These are phyloP conservation scores for Lentinus tigrinus DNA, from an alignment of 768 basidiomycete species.

Conservation along the genomic window DNA sequence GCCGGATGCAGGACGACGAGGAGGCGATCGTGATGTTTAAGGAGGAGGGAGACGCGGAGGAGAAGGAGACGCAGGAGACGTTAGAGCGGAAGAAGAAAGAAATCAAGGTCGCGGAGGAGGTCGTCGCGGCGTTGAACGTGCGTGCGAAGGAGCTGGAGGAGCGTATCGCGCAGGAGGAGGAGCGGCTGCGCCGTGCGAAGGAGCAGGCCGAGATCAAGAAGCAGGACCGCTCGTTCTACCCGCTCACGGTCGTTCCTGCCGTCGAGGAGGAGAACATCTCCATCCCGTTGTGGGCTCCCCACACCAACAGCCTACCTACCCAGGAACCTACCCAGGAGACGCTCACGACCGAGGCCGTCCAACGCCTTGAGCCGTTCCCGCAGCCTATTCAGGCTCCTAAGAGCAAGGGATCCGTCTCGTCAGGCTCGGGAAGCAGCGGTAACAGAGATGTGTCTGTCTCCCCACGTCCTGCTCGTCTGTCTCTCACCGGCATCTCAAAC, in stretches of 20 bases:
- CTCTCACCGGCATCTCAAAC: conserved; percentile 26
- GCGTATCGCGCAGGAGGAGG: conserved; percentile 60
- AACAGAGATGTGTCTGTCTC: conserved; percentile 19
- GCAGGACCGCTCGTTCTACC: conserved; percentile 40
- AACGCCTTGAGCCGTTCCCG: conserved; percentile 22
- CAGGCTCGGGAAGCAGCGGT: conserved; percentile 16
- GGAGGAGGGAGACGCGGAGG: conserved; percentile 22
- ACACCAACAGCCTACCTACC: conserved; percentile 1
- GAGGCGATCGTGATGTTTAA: conserved; percentile 36
- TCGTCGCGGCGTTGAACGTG: conserved; percentile 57
- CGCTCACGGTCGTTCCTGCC: conserved; percentile 26
- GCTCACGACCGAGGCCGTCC: conserved; percentile 15
- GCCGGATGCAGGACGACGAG: conserved; percentile 55
- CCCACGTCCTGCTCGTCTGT: conserved; percentile 25
- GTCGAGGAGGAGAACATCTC: conserved; percentile 22
- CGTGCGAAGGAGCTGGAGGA: conserved; percentile 77
- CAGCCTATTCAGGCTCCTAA: conserved; percentile 7
- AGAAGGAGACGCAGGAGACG: conserved; percentile 33
- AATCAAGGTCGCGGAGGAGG: conserved; percentile 64
- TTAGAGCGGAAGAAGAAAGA: conserved; percentile 53
- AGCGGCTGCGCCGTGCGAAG: conserved; percentile 54
- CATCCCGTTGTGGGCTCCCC: conserved; percentile 17
- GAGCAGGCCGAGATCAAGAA: conserved; percentile 54
- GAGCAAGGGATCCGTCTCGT: conserved; percentile 17
- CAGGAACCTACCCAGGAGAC: conserved; percentile 13